Evolutionary conservation across 129 eudicot genomes (phyloP).

Genomic region (Mikania micrantha): DNA sequence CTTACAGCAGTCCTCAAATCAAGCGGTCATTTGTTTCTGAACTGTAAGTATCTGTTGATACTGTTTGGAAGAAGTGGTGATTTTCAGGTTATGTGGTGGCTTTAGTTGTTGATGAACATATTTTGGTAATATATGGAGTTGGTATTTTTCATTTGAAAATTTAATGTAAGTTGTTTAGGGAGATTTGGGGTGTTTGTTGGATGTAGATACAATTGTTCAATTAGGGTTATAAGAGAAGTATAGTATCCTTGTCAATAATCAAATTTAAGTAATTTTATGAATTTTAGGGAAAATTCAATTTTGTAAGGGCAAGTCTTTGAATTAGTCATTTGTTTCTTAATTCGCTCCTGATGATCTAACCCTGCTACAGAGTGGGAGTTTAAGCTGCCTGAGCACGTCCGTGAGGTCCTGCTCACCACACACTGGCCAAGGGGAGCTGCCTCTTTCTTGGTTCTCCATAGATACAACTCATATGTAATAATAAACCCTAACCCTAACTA

Average conservation of each 20-base stretch:
- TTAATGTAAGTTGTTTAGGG: constrained; percentile 5
- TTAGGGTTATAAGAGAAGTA: constrained; percentile 9
- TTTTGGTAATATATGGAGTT: not conserved
- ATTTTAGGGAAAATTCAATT: not conserved
- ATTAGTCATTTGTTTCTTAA: constrained; percentile 1
- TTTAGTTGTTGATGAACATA: not conserved
- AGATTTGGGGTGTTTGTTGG: constrained; percentile 15
- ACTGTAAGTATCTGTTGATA: constrained; percentile 32
- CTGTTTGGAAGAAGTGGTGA: constrained; percentile 1
- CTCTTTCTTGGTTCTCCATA: not conserved
- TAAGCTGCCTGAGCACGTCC: not conserved
- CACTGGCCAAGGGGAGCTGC: not conserved
- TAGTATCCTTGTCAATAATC: constrained; percentile 2
- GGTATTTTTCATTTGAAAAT: not conserved
- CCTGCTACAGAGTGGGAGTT: not conserved
- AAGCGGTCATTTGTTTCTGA: constrained; percentile 57
- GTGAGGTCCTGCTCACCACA: not conserved
- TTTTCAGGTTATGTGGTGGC: constrained; percentile 1
- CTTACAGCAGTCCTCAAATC: constrained; percentile 44
- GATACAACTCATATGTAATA: not conserved
- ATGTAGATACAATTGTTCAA: not conserved
- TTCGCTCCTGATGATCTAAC: not conserved
- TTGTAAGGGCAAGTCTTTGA: not conserved
- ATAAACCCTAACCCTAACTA: not conserved
- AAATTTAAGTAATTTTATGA: not conserved